These are phyloP conservation scores for Pinus tabuliformis DNA, from an alignment of 75 land plant species.

Conservation along the genomic window DNA sequence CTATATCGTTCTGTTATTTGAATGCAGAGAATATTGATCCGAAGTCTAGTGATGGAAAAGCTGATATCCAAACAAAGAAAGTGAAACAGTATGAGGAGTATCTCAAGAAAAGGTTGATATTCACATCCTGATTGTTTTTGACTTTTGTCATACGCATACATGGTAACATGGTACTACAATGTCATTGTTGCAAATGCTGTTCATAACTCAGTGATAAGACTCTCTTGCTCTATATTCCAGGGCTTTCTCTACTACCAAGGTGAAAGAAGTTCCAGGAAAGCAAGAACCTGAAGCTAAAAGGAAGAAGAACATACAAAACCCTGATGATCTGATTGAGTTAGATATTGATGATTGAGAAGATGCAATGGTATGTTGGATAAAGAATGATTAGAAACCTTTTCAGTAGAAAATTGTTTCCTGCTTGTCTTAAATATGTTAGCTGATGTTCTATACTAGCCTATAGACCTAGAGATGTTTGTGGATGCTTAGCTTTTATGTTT, in stretches of 20 bases:
- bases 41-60: conserved; percentile 1
- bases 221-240: conserved; percentile 1
- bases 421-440: too few species aligned
- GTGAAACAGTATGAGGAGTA: neutral
- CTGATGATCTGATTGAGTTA: conserved; percentile 47
- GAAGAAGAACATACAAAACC: conserved; percentile 19
- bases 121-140: neutral
- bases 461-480: too few species aligned
- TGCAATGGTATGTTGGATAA: conserved; percentile 1
- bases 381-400: too few species aligned
- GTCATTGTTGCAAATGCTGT: neutral
- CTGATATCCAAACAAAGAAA: conserved; percentile 2
- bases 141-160: neutral
- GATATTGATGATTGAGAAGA: conserved; percentile 49
- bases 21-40: conserved; percentile 14
- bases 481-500: too few species aligned
- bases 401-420: too few species aligned
- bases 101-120: conserved; percentile 7
- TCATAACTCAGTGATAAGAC: neutral
- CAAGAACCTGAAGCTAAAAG: conserved; percentile 23
- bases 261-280: conserved; percentile 6
- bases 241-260: conserved; percentile 9
- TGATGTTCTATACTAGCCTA: too few species aligned
- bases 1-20: neutral
- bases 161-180: neutral